Evolutionary conservation across 306 rosid genomes (phyloP).

Genomic region (Lotus japonicus): DNA sequence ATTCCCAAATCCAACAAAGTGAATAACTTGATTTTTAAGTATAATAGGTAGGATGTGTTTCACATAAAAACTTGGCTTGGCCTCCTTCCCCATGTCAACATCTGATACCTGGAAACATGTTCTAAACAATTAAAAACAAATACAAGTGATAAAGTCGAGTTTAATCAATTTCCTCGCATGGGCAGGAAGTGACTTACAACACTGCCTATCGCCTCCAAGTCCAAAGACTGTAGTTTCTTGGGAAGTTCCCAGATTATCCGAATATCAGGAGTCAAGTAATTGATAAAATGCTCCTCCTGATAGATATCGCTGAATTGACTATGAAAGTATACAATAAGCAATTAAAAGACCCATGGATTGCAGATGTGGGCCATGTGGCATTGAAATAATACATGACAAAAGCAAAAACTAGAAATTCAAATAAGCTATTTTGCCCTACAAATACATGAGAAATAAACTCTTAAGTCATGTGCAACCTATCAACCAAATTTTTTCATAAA

Average conservation of each 20-base stretch:
- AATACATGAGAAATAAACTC: not conserved
- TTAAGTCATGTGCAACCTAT: not conserved
- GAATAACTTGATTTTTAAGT: constrained; percentile 73
- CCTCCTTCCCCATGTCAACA: constrained; percentile 82
- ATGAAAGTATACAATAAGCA: constrained; percentile 40
- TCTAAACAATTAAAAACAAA: constrained; percentile 23
- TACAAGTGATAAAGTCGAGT: not conserved
- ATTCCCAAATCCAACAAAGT: constrained; percentile 92
- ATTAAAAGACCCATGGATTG: not conserved
- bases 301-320: constrained; percentile 93
- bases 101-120: constrained; percentile 70
- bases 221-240: constrained; percentile 63
- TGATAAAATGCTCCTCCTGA: constrained; percentile 84
- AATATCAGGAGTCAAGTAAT: constrained; percentile 83
- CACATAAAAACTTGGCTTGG: constrained; percentile 85
- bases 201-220: constrained; percentile 84
- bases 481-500: constrained; percentile 4
- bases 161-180: not conserved
- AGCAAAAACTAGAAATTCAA: constrained; percentile 14
- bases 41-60: constrained; percentile 71
- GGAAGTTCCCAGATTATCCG: constrained; percentile 93
- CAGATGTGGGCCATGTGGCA: not conserved
- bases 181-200: constrained; percentile 48
- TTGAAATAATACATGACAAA: constrained; percentile 8
- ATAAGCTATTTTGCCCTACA: not conserved